Conservation (phyloP, 2,329 filamentous ascomycete genomes). For the Nigrospora sphaerica region DNA sequence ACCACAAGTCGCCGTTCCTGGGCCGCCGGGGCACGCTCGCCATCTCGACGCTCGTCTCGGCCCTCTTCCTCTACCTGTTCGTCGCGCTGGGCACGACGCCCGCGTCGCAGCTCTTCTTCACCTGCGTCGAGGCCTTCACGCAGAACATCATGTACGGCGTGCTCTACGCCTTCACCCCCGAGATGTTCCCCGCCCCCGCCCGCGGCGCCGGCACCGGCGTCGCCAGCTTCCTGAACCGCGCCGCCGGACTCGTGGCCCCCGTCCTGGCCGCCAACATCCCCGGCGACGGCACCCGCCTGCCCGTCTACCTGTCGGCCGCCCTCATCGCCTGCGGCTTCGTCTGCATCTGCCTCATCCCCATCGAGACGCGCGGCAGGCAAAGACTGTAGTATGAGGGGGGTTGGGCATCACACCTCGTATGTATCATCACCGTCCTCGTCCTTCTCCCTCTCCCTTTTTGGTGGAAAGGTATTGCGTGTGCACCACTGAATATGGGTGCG, state of each 20-base stretch:
- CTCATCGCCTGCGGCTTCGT: conserved; percentile 54
- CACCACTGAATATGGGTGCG: no score
- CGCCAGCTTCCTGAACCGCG: conserved; percentile 62
- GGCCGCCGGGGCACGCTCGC: conserved; percentile 70
- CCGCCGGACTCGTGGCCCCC: conserved; percentile 61
- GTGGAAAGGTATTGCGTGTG: no score
- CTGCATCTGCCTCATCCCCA: conserved; percentile 53
- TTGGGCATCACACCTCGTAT: no score
- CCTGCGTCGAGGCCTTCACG: conserved; percentile 62
- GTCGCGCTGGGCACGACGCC: conserved; percentile 51
- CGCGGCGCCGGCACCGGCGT: conserved; percentile 68
- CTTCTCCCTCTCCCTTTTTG: no score
- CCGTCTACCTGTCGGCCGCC: conserved; percentile 49
- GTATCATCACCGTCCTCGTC: no score
- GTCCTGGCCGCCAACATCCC: conserved; percentile 57
- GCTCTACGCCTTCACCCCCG: conserved; percentile 69
- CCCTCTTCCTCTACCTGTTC: conserved; percentile 63
- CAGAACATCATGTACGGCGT: conserved; percentile 76
- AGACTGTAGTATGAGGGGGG: conserved; percentile 32
- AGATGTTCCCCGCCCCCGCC: conserved; percentile 67
- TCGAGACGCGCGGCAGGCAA: conserved; percentile 55
- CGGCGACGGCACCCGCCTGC: conserved; percentile 48
- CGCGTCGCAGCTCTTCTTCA: conserved; percentile 55
- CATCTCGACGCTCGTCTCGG: conserved; percentile 58
- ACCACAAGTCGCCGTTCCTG: conserved; percentile 52